Conservation (phyloP, 2,329 filamentous ascomycete species). For the Pyricularia grisea region DNA sequence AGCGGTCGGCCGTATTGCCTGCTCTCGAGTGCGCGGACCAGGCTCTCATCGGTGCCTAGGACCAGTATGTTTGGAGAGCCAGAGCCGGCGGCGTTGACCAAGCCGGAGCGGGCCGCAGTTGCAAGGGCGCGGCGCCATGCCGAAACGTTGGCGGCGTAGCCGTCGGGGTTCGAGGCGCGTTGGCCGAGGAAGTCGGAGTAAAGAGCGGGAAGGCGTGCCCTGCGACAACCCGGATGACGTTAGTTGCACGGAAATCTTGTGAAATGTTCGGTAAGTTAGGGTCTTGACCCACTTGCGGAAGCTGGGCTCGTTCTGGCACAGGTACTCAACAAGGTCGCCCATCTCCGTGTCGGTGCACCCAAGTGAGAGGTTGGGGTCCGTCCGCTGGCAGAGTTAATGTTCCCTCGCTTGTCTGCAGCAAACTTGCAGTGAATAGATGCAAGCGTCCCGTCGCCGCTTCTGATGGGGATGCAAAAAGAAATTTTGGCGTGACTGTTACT, state of each 20-base stretch:
- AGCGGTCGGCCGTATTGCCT: constrained; percentile 74
- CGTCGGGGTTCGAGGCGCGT: constrained; percentile 14
- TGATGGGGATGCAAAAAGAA: neutral
- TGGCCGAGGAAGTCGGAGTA: constrained; percentile 18
- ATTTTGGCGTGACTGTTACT: neutral
- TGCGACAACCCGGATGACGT: constrained; percentile 7
- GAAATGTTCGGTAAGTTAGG: neutral
- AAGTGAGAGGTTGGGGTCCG: neutral
- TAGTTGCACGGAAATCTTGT: neutral
- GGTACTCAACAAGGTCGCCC: constrained; percentile 11
- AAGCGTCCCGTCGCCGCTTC: neutral
- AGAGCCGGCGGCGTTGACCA: constrained; percentile 16
- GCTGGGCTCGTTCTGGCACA: constrained; percentile 11
- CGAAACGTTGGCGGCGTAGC: constrained; percentile 21
- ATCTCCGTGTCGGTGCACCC: neutral
- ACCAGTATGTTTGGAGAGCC: constrained; percentile 37
- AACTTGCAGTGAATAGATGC: neutral
- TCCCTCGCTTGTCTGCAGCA: neutral
- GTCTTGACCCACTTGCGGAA: constrained; percentile 11
- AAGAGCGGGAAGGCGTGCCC: constrained; percentile 15
- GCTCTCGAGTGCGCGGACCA: constrained; percentile 63
- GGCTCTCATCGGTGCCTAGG: constrained; percentile 47
- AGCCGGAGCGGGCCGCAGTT: constrained; percentile 19
- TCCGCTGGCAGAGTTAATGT: neutral
- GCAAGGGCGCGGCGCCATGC: constrained; percentile 24